Evolutionary conservation across 257 asterid species (phyloP).

Genomic region (Penstemon newberryi): DNA sequence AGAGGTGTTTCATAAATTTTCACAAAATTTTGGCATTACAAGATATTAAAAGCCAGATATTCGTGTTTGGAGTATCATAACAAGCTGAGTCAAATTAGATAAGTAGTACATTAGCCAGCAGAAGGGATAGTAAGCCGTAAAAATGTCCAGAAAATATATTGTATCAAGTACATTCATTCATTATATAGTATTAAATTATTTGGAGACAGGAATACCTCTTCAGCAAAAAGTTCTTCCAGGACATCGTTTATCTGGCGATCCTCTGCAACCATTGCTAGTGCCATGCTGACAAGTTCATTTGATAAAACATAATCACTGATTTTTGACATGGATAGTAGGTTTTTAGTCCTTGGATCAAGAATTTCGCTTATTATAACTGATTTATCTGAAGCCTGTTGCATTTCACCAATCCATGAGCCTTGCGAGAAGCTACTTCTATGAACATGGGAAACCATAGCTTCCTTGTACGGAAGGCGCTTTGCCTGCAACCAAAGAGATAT

Average conservation of each 20-base stretch:
- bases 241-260: conserved; percentile 90
- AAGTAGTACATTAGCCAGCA: not conserved
- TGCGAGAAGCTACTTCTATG: conserved; percentile 73
- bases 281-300: conserved; percentile 94
- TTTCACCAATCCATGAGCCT: conserved; percentile 95
- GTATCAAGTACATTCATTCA: not conserved
- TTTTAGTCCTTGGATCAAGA: conserved; percentile 91
- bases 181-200: not conserved
- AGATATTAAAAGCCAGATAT: not conserved
- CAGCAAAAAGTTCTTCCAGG: conserved; percentile 88
- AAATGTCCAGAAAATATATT: not conserved
- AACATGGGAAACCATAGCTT: conserved; percentile 57
- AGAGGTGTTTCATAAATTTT: not conserved
- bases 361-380: conserved; percentile 93
- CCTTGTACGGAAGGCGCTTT: conserved; percentile 86
- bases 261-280: conserved; percentile 93
- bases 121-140: not conserved
- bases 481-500: conserved; percentile 56
- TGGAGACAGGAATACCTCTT: conserved; percentile 54
- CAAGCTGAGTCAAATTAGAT: not conserved
- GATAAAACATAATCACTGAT: conserved; percentile 89
- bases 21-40: not conserved
- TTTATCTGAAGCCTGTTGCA: conserved; percentile 92
- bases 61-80: not conserved
- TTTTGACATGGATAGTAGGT: conserved; percentile 77